These are phyloP conservation scores for Ulvella scutata DNA, from an alignment of 139 green algal species.

Conservation along the genomic window DNA sequence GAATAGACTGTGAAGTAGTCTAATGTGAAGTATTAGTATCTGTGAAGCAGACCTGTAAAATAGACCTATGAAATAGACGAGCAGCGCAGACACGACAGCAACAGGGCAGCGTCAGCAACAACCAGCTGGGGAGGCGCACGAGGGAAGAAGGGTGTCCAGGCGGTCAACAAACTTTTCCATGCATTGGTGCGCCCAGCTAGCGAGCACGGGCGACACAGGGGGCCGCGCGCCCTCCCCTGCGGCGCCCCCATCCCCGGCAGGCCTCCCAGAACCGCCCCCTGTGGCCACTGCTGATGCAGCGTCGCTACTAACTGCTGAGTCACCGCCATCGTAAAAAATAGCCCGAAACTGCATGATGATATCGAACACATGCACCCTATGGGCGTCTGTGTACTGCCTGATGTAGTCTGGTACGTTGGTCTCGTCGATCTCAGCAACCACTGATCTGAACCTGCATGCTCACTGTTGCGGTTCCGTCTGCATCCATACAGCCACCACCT, in stretches of 20 bases:
- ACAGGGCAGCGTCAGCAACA: no score
- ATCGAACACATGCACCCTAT: constrained; percentile 96
- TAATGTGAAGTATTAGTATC: no score
- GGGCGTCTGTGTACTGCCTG: constrained; percentile 85
- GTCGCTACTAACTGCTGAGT: neutral
- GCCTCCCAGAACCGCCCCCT: neutral
- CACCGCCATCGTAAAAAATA: constrained; percentile 80
- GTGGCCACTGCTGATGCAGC: neutral
- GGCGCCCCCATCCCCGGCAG: neutral
- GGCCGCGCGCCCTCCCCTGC: neutral
- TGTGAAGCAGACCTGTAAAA: no score
- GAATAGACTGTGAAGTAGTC: no score
- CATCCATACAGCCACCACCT: no score
- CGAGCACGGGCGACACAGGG: neutral
- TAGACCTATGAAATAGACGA: no score
- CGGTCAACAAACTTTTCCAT: constrained; percentile 38
- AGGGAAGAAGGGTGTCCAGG: constrained; percentile 13
- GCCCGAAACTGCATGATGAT: constrained; percentile 95
- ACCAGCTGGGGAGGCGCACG: neutral
- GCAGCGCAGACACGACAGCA: no score
- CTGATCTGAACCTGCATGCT: constrained; percentile 12
- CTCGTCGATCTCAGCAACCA: constrained; percentile 64
- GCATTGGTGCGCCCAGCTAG: constrained; percentile 63
- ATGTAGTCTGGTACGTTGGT: constrained; percentile 58
- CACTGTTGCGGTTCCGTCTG: no score